Percentiles rank a stretch among this genome's conserved stretches.
Evolutionary conservation across 495 filamentous ascomycete genomes (phyloP).

Genomic region (Xylaria cubensis): DNA sequence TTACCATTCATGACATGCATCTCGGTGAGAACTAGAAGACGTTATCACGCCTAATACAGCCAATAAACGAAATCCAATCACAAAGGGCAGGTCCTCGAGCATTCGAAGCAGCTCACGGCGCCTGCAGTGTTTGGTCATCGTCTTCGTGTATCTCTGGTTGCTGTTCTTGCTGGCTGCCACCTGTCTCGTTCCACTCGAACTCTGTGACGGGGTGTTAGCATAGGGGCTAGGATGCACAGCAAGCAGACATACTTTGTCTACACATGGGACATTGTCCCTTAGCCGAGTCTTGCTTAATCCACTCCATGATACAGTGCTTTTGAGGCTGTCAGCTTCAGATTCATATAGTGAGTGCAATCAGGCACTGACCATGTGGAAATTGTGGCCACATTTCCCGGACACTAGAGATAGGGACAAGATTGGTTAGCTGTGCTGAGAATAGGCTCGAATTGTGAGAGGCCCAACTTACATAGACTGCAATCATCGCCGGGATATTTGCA

Average conservation of each 20-base stretch:
- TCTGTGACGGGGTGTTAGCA: slow-evolving; percentile 50
- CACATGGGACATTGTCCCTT: slow-evolving; percentile 99
- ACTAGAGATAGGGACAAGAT: slow-evolving; percentile 59
- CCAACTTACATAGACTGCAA: slow-evolving; percentile 79
- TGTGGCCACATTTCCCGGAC: slow-evolving; percentile 93
- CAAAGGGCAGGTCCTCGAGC: too few species aligned
- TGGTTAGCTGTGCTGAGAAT: slow-evolving; percentile 6
- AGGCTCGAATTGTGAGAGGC: background rate
- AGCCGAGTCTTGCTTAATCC: slow-evolving; percentile 92
- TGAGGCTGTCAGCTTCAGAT: slow-evolving; percentile 31
- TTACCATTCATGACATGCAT: background rate
- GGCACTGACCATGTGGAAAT: slow-evolving; percentile 87
- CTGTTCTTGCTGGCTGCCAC: slow-evolving; percentile 27
- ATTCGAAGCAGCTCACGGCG: background rate
- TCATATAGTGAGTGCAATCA: background rate
- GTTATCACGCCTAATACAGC: background rate
- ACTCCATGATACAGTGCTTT: slow-evolving; percentile 93
- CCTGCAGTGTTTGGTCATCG: slow-evolving; percentile 27
- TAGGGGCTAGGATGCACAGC: background rate
- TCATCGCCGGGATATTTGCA: slow-evolving; percentile 99
- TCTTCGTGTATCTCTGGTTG: slow-evolving; percentile 33
- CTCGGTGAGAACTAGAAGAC: background rate
- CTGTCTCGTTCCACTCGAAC: slow-evolving; percentile 66
- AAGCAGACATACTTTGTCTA: slow-evolving; percentile 75
- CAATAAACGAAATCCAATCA: background rate